A percentile compares a stretch with the other conserved stretches of the same genome.
phyloP scores from a whole-genome alignment of 768 basidiomycete species.

The Mycena epipterygia region DNA sequence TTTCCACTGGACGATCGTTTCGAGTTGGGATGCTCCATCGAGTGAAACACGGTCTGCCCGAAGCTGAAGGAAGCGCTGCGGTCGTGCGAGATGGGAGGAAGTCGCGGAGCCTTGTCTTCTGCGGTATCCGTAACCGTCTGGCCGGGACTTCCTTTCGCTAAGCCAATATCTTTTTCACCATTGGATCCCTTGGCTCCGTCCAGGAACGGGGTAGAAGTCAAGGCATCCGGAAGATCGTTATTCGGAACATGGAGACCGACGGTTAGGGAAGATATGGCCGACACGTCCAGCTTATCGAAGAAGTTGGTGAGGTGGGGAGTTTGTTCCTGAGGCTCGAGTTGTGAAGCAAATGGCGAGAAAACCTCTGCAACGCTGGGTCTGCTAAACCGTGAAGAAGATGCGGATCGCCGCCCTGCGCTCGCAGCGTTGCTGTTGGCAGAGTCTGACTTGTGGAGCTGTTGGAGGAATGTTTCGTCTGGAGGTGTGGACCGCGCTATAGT shows the following conservation, averaged over 20 bases:
- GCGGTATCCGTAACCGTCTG: slow-evolving; percentile 58
- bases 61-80: slow-evolving; percentile 78
- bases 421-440: slow-evolving; percentile 36
- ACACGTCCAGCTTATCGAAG: slow-evolving; percentile 62
- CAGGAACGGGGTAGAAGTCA: slow-evolving; percentile 60
- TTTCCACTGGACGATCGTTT: slow-evolving; percentile 45
- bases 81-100: slow-evolving; percentile 58
- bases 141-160: slow-evolving; percentile 35
- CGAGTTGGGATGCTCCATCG: slow-evolving; percentile 48
- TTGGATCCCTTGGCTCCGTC: slow-evolving; percentile 56
- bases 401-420: slow-evolving; percentile 45
- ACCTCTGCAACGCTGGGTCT: slow-evolving; percentile 64
- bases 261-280: slow-evolving; percentile 44
- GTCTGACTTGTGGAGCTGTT: slow-evolving; percentile 44
- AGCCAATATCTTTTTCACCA: slow-evolving; percentile 36
- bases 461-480: slow-evolving; percentile 42
- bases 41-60: slow-evolving; percentile 72
- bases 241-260: slow-evolving; percentile 42
- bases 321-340: slow-evolving; percentile 42
- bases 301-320: slow-evolving; percentile 62
- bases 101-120: slow-evolving; percentile 52
- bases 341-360: slow-evolving; percentile 56
- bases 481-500: slow-evolving; percentile 41
- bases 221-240: slow-evolving; percentile 35
- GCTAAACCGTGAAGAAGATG: slow-evolving; percentile 51